Base-by-base conservation (phyloP, 441 rosid species). In the Erodium texanum region DNA sequence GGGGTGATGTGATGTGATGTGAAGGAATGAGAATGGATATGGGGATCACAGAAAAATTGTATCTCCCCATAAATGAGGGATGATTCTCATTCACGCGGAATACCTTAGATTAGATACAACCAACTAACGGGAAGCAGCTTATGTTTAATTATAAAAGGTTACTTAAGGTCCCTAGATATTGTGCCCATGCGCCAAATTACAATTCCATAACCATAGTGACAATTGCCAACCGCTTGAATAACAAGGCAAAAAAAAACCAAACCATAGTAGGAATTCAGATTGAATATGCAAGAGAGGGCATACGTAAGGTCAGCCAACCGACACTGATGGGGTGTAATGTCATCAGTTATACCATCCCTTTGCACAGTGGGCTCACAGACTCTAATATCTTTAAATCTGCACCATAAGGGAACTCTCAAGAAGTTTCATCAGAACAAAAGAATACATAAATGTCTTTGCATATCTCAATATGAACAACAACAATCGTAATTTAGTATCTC, bases 271-370 rank as follows among this genome's bases (percentile, higher is more conserved):
- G 24, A 11, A 56, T 56, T 20, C 62, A 56, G 61, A 54, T 54
- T 54, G 19, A 54, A 54, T 18, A 54, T 56, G 24, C 8, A 14
- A 74, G 68, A 7, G 70, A 64, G 19, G 16, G 69, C 81, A 68
- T 82, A 89, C 97, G 99, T 93, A 78, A 75, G 78, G 59, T 89
- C 99, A 15, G 92, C 82, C 78, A 93, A 78, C 38, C 99, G 96
- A 72, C 99, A 91, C 80, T 76, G 81, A 69, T 91, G 96, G 11
- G 99, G 99, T 74, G 65, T 79, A 64, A 89, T 76, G 54, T 63
- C 29, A 61, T 84, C 86, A 7, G 36, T 54, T 36, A 80, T 70
- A 50, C 73, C 80, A 65, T 76, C 67, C 16, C 63, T 70, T 6
- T 78, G 24, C 68, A 84, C 65, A 0, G 85, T 79, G 32, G 99